phyloP scores from a whole-genome alignment of 1,284 basidiomycete species.

The Pseudozyma thailandica region DNA sequence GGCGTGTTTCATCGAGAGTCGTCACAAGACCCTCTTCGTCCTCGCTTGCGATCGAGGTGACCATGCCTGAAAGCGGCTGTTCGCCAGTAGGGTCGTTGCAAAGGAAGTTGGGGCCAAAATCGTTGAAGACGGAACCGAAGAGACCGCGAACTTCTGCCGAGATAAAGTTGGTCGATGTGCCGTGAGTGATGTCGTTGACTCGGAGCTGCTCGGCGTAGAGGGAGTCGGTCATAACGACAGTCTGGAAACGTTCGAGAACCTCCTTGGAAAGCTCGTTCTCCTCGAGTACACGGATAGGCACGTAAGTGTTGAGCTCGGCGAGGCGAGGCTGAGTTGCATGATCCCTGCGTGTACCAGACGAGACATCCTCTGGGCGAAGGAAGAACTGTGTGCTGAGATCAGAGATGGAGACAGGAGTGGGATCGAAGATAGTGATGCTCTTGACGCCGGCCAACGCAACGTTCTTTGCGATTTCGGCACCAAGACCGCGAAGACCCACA shows the following conservation, averaged over 20 bases:
- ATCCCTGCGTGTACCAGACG: slow-evolving; percentile 76
- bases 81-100: slow-evolving; percentile 96
- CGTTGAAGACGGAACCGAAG: slow-evolving; percentile 95
- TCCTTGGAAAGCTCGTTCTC: slow-evolving; percentile 52
- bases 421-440: slow-evolving; percentile 95
- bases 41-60: slow-evolving; percentile 75
- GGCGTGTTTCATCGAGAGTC: slow-evolving; percentile 94
- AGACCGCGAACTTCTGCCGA: slow-evolving; percentile 91
- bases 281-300: slow-evolving; percentile 81
- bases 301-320: slow-evolving; percentile 94
- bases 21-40: slow-evolving; percentile 88
- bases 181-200: slow-evolving; percentile 82
- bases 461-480: slow-evolving; percentile 98
- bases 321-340: slow-evolving; percentile 87
- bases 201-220: slow-evolving; percentile 85
- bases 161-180: slow-evolving; percentile 84
- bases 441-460: slow-evolving; percentile 95
- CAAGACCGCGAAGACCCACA: slow-evolving; percentile 90
- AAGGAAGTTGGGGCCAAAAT: slow-evolving; percentile 93
- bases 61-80: slow-evolving; percentile 91
- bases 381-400: slow-evolving; percentile 98
- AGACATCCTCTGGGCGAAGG: slow-evolving; percentile 85
- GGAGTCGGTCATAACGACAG: slow-evolving; percentile 89
- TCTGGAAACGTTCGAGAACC: slow-evolving; percentile 58
- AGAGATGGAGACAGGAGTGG: slow-evolving; percentile 82